phyloP scores from a whole-genome alignment of 352 stramenopile genomes.

The Phytopythium oedochilum region DNA sequence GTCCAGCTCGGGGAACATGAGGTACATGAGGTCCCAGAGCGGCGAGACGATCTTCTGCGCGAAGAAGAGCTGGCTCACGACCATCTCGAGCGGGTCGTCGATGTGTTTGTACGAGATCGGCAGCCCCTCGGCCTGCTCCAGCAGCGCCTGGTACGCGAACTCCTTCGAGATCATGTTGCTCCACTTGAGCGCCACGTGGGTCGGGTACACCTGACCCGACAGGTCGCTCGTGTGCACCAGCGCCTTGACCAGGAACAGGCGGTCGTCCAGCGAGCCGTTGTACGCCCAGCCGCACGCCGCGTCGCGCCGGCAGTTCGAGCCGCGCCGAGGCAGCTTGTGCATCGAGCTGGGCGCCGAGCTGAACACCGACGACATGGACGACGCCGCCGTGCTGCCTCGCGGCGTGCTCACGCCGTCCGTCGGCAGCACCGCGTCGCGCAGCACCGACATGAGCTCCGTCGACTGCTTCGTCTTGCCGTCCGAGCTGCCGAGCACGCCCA shows the following conservation, averaged over 20 bases:
- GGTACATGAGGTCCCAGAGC: constrained; percentile 69
- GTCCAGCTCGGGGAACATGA: constrained; percentile 72
- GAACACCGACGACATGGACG: constrained; percentile 5
- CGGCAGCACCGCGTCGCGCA: constrained; percentile 66
- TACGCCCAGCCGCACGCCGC: constrained; percentile 48
- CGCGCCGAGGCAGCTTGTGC: constrained; percentile 10
- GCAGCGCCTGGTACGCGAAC: constrained; percentile 81
- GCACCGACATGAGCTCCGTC: constrained; percentile 30
- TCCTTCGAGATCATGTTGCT: constrained; percentile 90
- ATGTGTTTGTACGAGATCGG: constrained; percentile 78
- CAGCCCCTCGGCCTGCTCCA: constrained; percentile 78
- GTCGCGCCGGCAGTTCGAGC: constrained; percentile 18
- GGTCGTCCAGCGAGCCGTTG: constrained; percentile 67
- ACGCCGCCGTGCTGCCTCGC: constrained; percentile 7
- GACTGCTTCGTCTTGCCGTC: constrained; percentile 12
- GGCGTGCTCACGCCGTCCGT: constrained; percentile 36
- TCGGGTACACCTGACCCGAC: constrained; percentile 81
- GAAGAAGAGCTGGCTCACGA: constrained; percentile 84
- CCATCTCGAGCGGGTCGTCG: constrained; percentile 81
- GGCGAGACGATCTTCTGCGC: constrained; percentile 79
- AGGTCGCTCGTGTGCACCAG: constrained; percentile 87
- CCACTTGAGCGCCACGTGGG: constrained; percentile 87
- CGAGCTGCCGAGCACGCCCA: not conserved
- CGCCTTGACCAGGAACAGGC: constrained; percentile 80
- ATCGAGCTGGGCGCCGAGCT: constrained; percentile 18